Evolutionary conservation across 371 early-diverging fungal genomes (phyloP).

Genomic region (Dichotomocladium elegans): DNA sequence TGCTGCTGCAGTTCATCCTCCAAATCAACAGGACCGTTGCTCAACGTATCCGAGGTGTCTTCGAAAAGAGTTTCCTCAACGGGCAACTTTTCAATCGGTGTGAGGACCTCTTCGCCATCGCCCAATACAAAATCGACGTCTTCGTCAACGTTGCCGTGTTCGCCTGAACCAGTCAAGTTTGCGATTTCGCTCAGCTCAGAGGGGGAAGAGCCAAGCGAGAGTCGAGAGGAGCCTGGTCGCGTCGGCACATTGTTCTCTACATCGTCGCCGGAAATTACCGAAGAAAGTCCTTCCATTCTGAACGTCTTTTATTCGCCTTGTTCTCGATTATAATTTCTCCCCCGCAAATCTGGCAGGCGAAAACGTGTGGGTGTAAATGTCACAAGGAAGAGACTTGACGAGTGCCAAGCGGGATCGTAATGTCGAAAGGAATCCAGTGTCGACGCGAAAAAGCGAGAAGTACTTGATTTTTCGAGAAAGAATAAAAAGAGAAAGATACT

Average conservation of each 20-base stretch:
- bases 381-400: no score
- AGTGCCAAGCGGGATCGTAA: no score
- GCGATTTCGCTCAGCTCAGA: constrained; percentile 37
- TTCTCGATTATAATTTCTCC: no score
- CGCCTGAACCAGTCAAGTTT: constrained; percentile 1
- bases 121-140: constrained; percentile 11
- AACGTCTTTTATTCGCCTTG: no score
- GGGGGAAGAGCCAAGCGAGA: constrained; percentile 43
- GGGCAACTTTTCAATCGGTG: constrained; percentile 11
- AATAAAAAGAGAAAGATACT: no score
- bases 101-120: constrained; percentile 22
- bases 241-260: constrained; percentile 17
- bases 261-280: constrained; percentile 7
- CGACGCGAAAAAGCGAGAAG: no score
- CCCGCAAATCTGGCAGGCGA: no score
- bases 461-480: no score
- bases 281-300: constrained; percentile 3
- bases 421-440: no score
- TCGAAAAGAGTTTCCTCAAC: constrained; percentile 9
- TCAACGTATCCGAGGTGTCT: constrained; percentile 15
- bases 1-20: no score
- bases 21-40: constrained; percentile 14
- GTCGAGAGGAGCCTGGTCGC: constrained; percentile 32
- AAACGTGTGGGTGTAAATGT: no score
- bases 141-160: background rate